phyloP scores from a whole-genome alignment of 352 stramenopile genomes.

The Phytophthora aleatoria region DNA sequence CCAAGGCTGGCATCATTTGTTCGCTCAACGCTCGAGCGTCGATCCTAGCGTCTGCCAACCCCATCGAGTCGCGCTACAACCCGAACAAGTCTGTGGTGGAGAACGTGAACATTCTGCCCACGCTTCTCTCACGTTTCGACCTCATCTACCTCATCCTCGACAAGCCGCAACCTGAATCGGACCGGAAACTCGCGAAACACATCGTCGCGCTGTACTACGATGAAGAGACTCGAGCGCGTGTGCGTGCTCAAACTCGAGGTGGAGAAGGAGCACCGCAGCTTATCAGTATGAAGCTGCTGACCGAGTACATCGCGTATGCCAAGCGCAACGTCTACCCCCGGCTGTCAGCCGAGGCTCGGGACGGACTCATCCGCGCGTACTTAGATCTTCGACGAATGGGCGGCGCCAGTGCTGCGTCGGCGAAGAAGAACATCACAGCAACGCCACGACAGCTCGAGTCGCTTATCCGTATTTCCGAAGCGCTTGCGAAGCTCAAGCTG shows the following conservation, averaged over 20 bases:
- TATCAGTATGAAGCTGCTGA: slow-evolving; percentile 83
- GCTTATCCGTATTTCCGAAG: slow-evolving; percentile 98
- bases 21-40: slow-evolving; percentile 98
- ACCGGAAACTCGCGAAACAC: slow-evolving; percentile 96
- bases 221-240: slow-evolving; percentile 58
- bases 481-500: slow-evolving; percentile 95
- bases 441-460: slow-evolving; percentile 98
- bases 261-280: slow-evolving; percentile 51
- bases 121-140: slow-evolving; percentile 98
- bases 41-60: slow-evolving; percentile 98
- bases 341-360: slow-evolving; percentile 89
- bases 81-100: slow-evolving; percentile 97
- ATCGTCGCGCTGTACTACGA: slow-evolving; percentile 98
- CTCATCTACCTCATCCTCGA: slow-evolving; percentile 99
- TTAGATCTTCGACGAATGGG: slow-evolving; percentile 89
- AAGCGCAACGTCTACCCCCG: slow-evolving; percentile 92
- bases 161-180: slow-evolving; percentile 93
- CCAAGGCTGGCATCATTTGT: slow-evolving; percentile 98
- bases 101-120: slow-evolving; percentile 98
- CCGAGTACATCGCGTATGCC: slow-evolving; percentile 97
- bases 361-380: slow-evolving; percentile 94
- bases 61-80: slow-evolving; percentile 99
- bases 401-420: slow-evolving; percentile 49
- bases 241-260: slow-evolving; percentile 39
- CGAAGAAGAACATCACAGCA: slow-evolving; percentile 97